Conservation (phyloP, 768 basidiomycete species). For the Hemileccinum rubropunctum region DNA sequence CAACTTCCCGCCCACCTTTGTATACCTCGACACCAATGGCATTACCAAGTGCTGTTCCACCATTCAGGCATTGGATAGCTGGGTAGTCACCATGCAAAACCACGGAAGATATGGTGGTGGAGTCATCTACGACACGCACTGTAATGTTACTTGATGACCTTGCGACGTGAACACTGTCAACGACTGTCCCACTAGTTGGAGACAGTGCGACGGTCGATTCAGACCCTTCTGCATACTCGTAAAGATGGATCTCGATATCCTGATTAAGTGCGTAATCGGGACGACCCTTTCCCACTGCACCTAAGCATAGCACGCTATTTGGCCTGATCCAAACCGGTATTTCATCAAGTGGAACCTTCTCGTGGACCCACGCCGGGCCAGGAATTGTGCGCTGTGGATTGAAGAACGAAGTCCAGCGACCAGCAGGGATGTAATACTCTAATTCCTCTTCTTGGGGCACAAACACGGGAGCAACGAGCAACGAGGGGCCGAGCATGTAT, state of each 20-base stretch:
- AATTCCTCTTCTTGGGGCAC: slow-evolving; percentile 51
- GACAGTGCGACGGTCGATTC: slow-evolving; percentile 17
- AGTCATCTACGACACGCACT: slow-evolving; percentile 6
- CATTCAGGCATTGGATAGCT: slow-evolving; percentile 3
- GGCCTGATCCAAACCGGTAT: slow-evolving; percentile 68
- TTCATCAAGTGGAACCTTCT: slow-evolving; percentile 58
- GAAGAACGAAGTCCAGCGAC: slow-evolving; percentile 61
- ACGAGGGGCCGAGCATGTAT: slow-evolving; percentile 55
- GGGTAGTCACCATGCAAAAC: slow-evolving; percentile 16
- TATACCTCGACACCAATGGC: not conserved
- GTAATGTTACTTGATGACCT: slow-evolving; percentile 11
- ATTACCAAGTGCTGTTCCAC: slow-evolving; percentile 7
- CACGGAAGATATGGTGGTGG: slow-evolving; percentile 9
- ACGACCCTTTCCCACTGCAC: slow-evolving; percentile 46
- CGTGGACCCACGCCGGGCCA: slow-evolving; percentile 63
- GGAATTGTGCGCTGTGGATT: slow-evolving; percentile 49
- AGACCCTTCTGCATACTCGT: slow-evolving; percentile 48
- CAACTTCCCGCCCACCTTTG: slow-evolving; percentile 4
- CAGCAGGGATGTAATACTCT: slow-evolving; percentile 60
- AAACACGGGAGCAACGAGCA: slow-evolving; percentile 64
- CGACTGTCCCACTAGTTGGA: slow-evolving; percentile 1
- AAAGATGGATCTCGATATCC: slow-evolving; percentile 49
- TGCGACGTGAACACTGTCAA: slow-evolving; percentile 7
- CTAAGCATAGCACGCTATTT: slow-evolving; percentile 45
- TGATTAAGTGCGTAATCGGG: slow-evolving; percentile 37